Conservation (phyloP, 805 yeast species). For the Candida boleticola region DNA sequence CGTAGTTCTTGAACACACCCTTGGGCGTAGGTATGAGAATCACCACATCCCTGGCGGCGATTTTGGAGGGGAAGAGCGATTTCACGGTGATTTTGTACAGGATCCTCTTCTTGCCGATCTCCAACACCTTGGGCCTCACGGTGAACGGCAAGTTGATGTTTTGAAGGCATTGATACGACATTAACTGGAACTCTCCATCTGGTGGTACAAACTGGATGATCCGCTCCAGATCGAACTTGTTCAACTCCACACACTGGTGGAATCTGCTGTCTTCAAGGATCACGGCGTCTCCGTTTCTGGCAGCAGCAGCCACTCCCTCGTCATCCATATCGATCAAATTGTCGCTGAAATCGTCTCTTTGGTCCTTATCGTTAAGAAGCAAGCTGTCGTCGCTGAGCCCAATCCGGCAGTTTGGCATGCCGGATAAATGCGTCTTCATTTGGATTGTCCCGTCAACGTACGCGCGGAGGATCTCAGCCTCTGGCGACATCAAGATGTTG, state of each 20-base stretch:
- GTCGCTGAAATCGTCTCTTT: slow-evolving; percentile 21
- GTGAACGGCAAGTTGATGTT: slow-evolving; percentile 70
- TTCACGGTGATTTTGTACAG: slow-evolving; percentile 61
- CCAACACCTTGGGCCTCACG: slow-evolving; percentile 54
- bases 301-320: not conserved
- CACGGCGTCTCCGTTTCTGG: slow-evolving; percentile 29
- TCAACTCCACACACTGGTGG: slow-evolving; percentile 81
- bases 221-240: slow-evolving; percentile 62
- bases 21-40: slow-evolving; percentile 68
- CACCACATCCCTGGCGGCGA: slow-evolving; percentile 61
- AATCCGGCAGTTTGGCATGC: slow-evolving; percentile 80
- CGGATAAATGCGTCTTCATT: slow-evolving; percentile 70
- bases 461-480: slow-evolving; percentile 62
- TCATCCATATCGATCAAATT: slow-evolving; percentile 30
- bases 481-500: slow-evolving; percentile 63
- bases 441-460: slow-evolving; percentile 75
- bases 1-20: slow-evolving; percentile 24
- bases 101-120: slow-evolving; percentile 40
- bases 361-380: slow-evolving; percentile 15
- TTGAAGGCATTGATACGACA: slow-evolving; percentile 55
- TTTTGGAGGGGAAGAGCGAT: slow-evolving; percentile 57
- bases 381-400: slow-evolving; percentile 61
- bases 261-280: slow-evolving; percentile 74
- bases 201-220: slow-evolving; percentile 79
- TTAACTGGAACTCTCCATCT: slow-evolving; percentile 80